These are phyloP conservation scores for Aspergillus sp. DNA, from an alignment of 2,329 filamentous ascomycete genomes.

Conservation along the genomic window DNA sequence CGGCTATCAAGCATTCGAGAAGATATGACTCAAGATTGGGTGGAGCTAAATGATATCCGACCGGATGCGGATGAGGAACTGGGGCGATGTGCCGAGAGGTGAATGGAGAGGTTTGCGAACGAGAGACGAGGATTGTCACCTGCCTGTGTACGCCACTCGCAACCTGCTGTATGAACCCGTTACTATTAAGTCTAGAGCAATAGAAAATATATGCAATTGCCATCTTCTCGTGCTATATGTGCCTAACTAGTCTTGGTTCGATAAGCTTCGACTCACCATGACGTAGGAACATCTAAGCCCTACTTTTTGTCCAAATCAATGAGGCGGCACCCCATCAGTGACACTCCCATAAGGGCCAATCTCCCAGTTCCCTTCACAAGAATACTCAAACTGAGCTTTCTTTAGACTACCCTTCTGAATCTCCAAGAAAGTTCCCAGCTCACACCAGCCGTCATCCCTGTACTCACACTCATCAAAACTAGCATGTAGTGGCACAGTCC, in stretches of 20 bases:
- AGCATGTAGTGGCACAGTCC: conserved; percentile 69
- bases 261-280: not conserved
- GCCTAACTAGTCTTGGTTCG: not conserved
- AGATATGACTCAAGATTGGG: conserved; percentile 27
- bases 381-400: conserved; percentile 65
- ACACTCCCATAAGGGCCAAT: conserved; percentile 29
- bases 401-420: conserved; percentile 64
- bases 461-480: conserved; percentile 69
- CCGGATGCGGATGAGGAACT: conserved; percentile 27
- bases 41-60: conserved; percentile 27
- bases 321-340: conserved; percentile 26
- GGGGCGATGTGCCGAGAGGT: conserved; percentile 10
- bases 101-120: not conserved
- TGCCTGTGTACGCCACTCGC: not conserved
- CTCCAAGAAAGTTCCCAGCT: conserved; percentile 69
- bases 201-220: not conserved
- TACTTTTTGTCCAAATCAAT: not conserved
- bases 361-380: conserved; percentile 62
- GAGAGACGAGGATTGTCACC: not conserved
- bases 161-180: not conserved
- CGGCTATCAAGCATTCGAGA: not conserved
- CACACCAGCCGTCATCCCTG: conserved; percentile 77
- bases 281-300: too few relatives aligned
- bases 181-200: not conserved
- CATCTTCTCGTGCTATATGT: not conserved